Conservation (phyloP, 352 stramenopile genomes). For the Globisporangium radiosum region DNA sequence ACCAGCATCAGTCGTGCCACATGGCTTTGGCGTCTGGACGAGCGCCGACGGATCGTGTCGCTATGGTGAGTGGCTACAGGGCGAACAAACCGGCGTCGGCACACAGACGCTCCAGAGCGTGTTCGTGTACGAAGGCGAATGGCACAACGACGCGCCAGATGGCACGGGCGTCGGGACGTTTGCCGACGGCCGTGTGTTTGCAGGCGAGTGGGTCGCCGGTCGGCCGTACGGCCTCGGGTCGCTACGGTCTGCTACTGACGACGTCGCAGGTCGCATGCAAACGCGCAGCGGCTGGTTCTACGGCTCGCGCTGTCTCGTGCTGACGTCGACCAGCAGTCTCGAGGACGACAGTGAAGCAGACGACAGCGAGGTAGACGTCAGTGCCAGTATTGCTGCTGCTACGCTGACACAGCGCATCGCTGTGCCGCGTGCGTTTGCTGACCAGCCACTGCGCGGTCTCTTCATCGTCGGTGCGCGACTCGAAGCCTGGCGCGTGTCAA, state of each 20-base stretch:
- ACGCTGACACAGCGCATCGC: neutral
- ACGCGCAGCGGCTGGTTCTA: constrained; percentile 37
- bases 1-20: constrained; percentile 10
- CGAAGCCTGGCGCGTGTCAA: constrained; percentile 15
- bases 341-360: too few relatives aligned
- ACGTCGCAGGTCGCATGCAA: constrained; percentile 5
- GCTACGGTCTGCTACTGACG: constrained; percentile 6
- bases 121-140: constrained; percentile 43
- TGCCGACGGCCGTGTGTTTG: constrained; percentile 32
- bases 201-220: constrained; percentile 26
- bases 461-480: constrained; percentile 19
- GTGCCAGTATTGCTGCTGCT: too few relatives aligned
- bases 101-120: constrained; percentile 26
- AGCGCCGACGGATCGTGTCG: constrained; percentile 19
- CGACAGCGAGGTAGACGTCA: too few relatives aligned
- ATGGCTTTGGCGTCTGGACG: constrained; percentile 40
- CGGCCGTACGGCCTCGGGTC: constrained; percentile 32
- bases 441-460: constrained; percentile 26
- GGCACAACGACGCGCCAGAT: constrained; percentile 8
- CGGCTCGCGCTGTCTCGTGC: constrained; percentile 28
- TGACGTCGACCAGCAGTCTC: constrained; percentile 1
- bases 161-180: constrained; percentile 44
- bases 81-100: constrained; percentile 26
- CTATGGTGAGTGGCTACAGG: constrained; percentile 33
- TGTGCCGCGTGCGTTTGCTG: constrained; percentile 8